Percentiles rank a stretch among this genome's conserved stretches.
These are phyloP conservation scores for Fusarium tupiense DNA, from an alignment of 2,329 filamentous ascomycete species.

Conservation along the genomic window DNA sequence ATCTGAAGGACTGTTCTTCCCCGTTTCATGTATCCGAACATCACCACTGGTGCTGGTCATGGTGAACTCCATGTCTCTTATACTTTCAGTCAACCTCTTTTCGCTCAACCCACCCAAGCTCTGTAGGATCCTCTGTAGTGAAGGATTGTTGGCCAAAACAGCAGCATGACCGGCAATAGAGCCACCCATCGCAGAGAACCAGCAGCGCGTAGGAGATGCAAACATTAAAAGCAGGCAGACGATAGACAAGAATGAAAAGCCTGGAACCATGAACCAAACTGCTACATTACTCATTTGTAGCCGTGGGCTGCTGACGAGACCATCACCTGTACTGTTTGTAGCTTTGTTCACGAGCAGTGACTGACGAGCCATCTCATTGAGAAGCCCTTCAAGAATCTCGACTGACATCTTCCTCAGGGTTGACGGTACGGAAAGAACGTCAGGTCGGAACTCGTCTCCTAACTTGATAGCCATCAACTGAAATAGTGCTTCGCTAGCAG, in stretches of 20 bases:
- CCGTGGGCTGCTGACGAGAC: rapidly evolving
- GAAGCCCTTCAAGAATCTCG: not conserved
- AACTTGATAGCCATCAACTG: not conserved
- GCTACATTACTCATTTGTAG: rapidly evolving
- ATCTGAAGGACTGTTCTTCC: rapidly evolving
- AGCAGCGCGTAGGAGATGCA: rapidly evolving
- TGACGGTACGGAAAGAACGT: rapidly evolving
- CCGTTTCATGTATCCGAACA: rapidly evolving
- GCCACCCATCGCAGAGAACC: not conserved
- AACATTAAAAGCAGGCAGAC: not conserved
- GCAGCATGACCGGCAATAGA: rapidly evolving
- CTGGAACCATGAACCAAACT: not conserved
- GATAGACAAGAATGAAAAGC: rapidly evolving
- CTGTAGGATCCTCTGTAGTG: not conserved
- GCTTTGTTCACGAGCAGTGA: not conserved
- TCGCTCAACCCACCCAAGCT: rapidly evolving
- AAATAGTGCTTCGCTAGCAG: not conserved
- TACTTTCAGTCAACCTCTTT: rapidly evolving
- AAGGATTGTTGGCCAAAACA: not conserved
- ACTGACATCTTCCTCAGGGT: rapidly evolving
- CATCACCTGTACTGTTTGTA: not conserved
- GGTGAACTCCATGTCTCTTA: rapidly evolving
- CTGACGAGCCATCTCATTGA: not conserved
- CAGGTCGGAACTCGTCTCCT: not conserved
- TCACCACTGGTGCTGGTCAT: rapidly evolving